Percentiles rank a stretch among this genome's conserved stretches.
Conservation (phyloP, 139 green algal genomes). For the Chlamydomonas sp. region DNA sequence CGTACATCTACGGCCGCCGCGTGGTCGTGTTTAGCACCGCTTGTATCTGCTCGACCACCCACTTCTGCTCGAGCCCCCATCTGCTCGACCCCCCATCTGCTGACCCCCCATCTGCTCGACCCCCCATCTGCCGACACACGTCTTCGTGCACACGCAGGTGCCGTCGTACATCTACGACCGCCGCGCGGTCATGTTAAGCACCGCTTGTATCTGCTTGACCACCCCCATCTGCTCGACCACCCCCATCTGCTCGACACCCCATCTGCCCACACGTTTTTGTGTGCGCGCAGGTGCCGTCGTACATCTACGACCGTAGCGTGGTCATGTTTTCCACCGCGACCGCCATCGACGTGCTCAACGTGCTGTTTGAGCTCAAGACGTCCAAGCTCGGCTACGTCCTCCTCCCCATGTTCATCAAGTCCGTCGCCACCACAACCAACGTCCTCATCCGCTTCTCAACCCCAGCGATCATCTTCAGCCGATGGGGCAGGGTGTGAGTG, state of each 20-base stretch:
- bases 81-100: too few species aligned
- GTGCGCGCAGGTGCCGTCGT: conserved; percentile 19
- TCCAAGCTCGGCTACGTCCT: conserved; percentile 60
- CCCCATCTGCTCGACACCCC: not conserved
- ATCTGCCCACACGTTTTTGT: not conserved
- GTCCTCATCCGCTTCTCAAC: conserved; percentile 25
- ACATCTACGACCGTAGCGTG: conserved; percentile 32
- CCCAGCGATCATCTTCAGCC: conserved; percentile 15
- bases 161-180: too few species aligned
- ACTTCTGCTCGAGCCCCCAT: too few species aligned
- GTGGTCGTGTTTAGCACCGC: too few species aligned
- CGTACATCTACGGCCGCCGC: too few species aligned
- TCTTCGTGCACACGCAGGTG: too few species aligned
- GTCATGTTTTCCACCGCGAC: conserved; percentile 36
- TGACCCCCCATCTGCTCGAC: too few species aligned
- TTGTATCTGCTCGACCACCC: too few species aligned
- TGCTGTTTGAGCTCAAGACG: conserved; percentile 41
- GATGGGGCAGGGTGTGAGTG: conserved; percentile 23
- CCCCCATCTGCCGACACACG: too few species aligned
- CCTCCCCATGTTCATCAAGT: conserved; percentile 51
- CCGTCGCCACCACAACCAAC: conserved; percentile 46
- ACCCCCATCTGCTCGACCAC: not conserved
- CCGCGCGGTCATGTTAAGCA: too few species aligned
- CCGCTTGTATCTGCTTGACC: not conserved
- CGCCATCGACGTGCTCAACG: conserved; percentile 31